phyloP scores from a whole-genome alignment of 2,329 filamentous ascomycete species.

The Clarireedia paspali region DNA sequence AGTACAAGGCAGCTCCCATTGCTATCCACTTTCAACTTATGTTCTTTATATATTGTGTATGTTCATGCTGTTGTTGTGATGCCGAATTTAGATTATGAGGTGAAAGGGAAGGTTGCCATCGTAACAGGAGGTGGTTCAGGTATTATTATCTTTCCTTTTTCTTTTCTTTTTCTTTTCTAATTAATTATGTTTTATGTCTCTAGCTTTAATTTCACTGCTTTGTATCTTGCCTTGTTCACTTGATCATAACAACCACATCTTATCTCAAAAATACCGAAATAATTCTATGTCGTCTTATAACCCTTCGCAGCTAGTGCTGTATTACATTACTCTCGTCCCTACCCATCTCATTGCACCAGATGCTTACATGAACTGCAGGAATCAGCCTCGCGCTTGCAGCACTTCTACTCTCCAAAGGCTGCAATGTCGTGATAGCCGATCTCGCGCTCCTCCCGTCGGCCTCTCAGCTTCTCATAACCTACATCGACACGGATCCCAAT shows the following conservation, averaged over 20 bases:
- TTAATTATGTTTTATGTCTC: background rate
- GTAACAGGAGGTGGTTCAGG: constrained; percentile 30
- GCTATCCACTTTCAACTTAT: background rate
- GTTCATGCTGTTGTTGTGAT: background rate
- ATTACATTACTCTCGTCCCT: no score
- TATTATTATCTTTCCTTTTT: constrained; percentile 11
- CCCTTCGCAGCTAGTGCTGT: no score
- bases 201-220: no score
- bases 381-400: constrained; percentile 38
- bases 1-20: no score
- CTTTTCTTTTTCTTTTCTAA: background rate
- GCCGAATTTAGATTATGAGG: background rate
- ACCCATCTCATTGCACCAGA: no score
- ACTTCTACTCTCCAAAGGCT: constrained; percentile 33
- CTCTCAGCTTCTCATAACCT: constrained; percentile 23
- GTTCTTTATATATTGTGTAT: background rate
- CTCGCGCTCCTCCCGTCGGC: constrained; percentile 30
- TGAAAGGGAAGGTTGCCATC: constrained; percentile 16
- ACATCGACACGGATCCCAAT: background rate
- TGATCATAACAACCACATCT: background rate
- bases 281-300: no score
- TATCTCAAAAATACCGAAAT: no score
- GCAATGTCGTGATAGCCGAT: constrained; percentile 40
- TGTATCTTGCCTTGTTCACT: background rate
- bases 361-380: background rate